Conservation (phyloP, 176 grass and related monocot species). For the Olyra latifolia region DNA sequence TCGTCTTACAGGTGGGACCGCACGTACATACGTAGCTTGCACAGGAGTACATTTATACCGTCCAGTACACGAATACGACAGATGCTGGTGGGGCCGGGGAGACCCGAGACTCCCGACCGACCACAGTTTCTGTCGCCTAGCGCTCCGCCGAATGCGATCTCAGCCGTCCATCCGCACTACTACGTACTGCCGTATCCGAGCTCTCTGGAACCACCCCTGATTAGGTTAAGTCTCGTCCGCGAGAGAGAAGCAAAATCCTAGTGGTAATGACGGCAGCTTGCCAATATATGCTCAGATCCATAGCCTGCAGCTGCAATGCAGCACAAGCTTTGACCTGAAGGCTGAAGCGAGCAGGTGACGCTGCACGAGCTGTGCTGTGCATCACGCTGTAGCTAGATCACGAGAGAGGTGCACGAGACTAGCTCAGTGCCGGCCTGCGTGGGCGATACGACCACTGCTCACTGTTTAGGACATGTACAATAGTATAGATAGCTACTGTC, state of each 20-base stretch:
- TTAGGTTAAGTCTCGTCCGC: not conserved
- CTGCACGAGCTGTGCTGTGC: not conserved
- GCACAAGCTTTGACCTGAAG: conserved; percentile 29
- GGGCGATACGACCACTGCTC: too few species aligned
- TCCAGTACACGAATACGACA: too few species aligned
- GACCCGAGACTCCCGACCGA: not conserved
- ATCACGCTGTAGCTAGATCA: conserved; percentile 28
- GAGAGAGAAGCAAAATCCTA: not conserved
- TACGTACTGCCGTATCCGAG: not conserved
- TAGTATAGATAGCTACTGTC: too few species aligned
- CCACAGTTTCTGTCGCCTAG: not conserved
- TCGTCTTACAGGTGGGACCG: not conserved
- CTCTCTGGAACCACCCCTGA: not conserved
- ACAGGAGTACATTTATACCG: not conserved
- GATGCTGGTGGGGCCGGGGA: not conserved
- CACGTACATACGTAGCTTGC: not conserved
- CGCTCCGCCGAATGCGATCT: not conserved
- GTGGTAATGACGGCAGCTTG: not conserved
- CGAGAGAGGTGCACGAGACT: conserved; percentile 17
- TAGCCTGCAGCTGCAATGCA: not conserved
- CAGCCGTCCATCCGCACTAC: not conserved
- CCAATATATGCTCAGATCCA: not conserved
- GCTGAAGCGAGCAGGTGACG: not conserved
- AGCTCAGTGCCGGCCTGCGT: not conserved
- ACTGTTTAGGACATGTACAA: too few species aligned